A percentile compares a stretch with the other conserved stretches of the same genome.
phyloP scores from a whole-genome alignment of 2,329 filamentous ascomycete genomes.

The Sclerotinia subarctica region DNA sequence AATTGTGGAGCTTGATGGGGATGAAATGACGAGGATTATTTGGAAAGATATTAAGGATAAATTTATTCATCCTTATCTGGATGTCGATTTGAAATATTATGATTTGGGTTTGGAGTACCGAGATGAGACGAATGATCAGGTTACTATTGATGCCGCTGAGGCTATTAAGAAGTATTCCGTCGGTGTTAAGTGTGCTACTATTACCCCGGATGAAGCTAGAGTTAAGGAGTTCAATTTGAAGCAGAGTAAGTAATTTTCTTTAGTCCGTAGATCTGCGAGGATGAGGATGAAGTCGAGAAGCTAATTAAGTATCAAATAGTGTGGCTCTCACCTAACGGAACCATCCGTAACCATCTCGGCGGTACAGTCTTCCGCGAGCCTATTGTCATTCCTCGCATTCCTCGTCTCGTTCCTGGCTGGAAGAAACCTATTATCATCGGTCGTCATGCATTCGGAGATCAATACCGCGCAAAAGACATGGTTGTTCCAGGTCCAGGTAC shows the following conservation, averaged over 20 bases:
- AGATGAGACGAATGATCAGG: conserved; percentile 93
- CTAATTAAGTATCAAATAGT: conserved; percentile 49
- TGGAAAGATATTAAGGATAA: conserved; percentile 99
- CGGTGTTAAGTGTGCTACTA: conserved; percentile 98
- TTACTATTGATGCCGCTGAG: conserved; percentile 91
- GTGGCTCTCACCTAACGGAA: conserved; percentile 99
- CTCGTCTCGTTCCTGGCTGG: conserved; percentile 93
- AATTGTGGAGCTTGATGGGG: conserved; percentile 93
- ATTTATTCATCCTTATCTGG: conserved; percentile 94
- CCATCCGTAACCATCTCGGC: conserved; percentile 70
- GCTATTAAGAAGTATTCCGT: conserved; percentile 99
- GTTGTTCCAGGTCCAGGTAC: conserved; percentile 82
- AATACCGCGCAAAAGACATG: conserved; percentile 94
- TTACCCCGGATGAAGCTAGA: conserved; percentile 94
- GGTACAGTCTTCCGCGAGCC: conserved; percentile 99
- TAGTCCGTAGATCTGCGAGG: background rate
- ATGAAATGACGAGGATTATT: conserved; percentile 97
- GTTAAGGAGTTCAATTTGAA: conserved; percentile 98
- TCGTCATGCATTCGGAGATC: conserved; percentile 96
- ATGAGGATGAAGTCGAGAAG: background rate
- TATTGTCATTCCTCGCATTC: conserved; percentile 91
- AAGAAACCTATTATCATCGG: conserved; percentile 99
- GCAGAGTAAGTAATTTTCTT: conserved; percentile 66
- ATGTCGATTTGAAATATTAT: conserved; percentile 98
- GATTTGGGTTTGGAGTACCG: conserved; percentile 91